Conservation (phyloP, 1,284 basidiomycete genomes). For the Anthracocystis walkeri region DNA sequence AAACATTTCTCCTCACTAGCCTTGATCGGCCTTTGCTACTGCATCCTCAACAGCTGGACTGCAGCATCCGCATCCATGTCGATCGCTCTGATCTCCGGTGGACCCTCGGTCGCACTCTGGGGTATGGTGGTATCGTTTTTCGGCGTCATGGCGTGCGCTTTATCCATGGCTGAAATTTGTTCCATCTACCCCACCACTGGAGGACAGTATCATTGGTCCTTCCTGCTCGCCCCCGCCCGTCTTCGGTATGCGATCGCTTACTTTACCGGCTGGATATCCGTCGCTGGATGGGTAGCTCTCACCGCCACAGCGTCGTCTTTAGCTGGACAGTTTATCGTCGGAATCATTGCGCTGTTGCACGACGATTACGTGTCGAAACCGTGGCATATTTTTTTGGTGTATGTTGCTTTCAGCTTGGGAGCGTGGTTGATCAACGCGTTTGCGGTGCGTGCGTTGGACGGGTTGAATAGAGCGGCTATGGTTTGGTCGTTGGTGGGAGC, state of each 20-base stretch:
- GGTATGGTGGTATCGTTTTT: conserved; percentile 68
- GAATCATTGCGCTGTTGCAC: conserved; percentile 69
- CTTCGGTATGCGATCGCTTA: conserved; percentile 61
- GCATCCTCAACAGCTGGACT: conserved; percentile 66
- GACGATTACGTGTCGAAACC: conserved; percentile 60
- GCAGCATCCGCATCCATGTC: conserved; percentile 63
- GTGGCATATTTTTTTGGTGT: conserved; percentile 63
- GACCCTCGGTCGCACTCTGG: conserved; percentile 70
- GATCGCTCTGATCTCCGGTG: conserved; percentile 67
- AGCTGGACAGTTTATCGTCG: conserved; percentile 68
- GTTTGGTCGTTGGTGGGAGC: conserved; percentile 70
- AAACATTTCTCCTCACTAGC: conserved; percentile 49
- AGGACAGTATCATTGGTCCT: conserved; percentile 71
- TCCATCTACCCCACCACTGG: conserved; percentile 62
- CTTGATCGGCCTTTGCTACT: conserved; percentile 50
- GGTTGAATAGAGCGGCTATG: conserved; percentile 41
- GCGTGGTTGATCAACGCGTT: conserved; percentile 62
- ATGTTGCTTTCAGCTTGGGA: conserved; percentile 51
- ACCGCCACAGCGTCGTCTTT: conserved; percentile 64
- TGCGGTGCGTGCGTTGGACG: conserved; percentile 49
- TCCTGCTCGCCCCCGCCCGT: conserved; percentile 63
- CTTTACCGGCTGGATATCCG: conserved; percentile 57
- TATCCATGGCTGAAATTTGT: conserved; percentile 69
- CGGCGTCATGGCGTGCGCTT: conserved; percentile 68
- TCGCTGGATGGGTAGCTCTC: conserved; percentile 70